Evolutionary conservation across 805 yeast species (phyloP), one percentile per base, ranked within the genome.

Genomic region (Lachancea dasiensis): DNA sequence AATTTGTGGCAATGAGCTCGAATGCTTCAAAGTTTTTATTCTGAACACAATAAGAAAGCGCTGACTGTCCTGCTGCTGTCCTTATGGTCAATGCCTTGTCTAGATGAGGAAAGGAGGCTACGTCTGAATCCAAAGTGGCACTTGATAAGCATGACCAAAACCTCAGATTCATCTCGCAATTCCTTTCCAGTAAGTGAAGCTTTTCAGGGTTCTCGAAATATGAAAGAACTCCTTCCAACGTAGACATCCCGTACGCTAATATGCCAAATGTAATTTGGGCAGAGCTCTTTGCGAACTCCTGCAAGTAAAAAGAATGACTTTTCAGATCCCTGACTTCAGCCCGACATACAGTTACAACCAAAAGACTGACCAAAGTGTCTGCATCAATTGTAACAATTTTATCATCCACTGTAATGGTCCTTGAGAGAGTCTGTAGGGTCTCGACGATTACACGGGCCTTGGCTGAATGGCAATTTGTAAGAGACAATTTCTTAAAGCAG

Each of bases 171-270:
- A 89, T 75, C 8, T 64, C 52, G 1, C 49, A 41, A 3, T 61
- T 50, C 34, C 81, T 57, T 3, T 58, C 53, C 1, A 60, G 60
- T 6, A 62, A 31, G 32, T 69, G 70, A 8, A 54, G 56, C 5
- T 44, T 37, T 6, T 36, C 19, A 37, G 36, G 37, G 11, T 48
- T 41, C 23, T 61, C 61, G n/a, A 86, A 64, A 51, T 81, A 90
- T 39, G 64, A 75, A 6, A 86, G 51, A 0, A 85, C 94, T 0
- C 87, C 95, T 49, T 87, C 95, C 30, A 87, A 65, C 5, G 95
- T 86, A 31, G 95, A 81, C 10, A 86, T 47, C 1, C 87, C 79
- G 55, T 90, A 90, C 8, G 85, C 94, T 21, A 73, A 57, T 17
- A 74, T 65, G 0, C 95, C 95, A 3, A 67, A 53, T 28, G 69